Evolutionary conservation across 805 yeast species (phyloP).

Genomic region (Spathaspora hagerdaliae): DNA sequence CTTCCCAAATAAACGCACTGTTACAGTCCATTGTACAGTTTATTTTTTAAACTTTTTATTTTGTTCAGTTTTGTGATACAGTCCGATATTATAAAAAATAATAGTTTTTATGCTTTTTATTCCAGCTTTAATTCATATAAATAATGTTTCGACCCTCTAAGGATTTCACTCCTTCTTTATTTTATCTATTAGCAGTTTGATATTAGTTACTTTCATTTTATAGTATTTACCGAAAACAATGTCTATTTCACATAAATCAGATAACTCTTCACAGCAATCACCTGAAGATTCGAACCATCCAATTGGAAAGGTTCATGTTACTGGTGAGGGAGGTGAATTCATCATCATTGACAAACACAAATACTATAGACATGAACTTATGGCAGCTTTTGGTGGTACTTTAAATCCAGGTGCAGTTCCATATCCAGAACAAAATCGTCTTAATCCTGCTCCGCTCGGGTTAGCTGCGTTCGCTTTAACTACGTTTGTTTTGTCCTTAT

Average conservation of each 20-base stretch:
- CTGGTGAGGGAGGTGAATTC: slow-evolving; percentile 31
- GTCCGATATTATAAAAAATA: too few species aligned
- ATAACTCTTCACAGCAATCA: background rate
- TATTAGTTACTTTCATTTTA: slow-evolving; percentile 5
- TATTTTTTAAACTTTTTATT: too few species aligned
- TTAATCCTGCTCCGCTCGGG: slow-evolving; percentile 64
- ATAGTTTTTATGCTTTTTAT: too few species aligned
- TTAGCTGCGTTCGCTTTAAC: slow-evolving; percentile 59
- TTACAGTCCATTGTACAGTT: too few species aligned
- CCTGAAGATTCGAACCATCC: slow-evolving; percentile 1
- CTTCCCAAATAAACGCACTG: too few species aligned
- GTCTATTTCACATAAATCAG: slow-evolving; percentile 5
- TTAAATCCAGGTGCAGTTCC: slow-evolving; percentile 31
- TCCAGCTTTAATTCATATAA: too few species aligned
- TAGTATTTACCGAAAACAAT: background rate
- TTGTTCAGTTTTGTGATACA: too few species aligned
- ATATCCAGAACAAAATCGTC: slow-evolving; percentile 40
- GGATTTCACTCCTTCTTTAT: too few species aligned
- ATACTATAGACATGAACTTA: slow-evolving; percentile 30
- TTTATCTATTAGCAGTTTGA: background rate
- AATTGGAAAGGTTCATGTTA: slow-evolving; percentile 4
- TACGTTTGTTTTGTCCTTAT: slow-evolving; percentile 55
- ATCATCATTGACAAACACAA: slow-evolving; percentile 26
- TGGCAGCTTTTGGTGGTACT: slow-evolving; percentile 36
- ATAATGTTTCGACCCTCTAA: too few species aligned